Evolutionary conservation across 345 rosid species (phyloP).

Genomic region (Toxicodendron radicans): DNA sequence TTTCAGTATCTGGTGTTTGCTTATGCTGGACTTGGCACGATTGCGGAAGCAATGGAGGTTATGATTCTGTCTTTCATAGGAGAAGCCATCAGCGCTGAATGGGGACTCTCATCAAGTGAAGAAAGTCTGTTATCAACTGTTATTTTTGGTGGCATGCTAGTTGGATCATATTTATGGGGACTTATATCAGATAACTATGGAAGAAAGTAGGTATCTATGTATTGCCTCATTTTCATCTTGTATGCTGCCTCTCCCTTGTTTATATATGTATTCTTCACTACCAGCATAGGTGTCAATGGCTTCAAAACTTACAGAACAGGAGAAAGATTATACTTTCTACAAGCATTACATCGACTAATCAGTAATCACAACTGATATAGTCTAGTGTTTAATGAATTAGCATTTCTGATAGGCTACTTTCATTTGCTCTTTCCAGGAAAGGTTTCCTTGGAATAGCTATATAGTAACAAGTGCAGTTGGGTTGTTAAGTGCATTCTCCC

Average conservation of each 20-base stretch:
- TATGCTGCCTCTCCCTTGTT: background rate
- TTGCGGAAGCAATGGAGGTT: slow-evolving; percentile 13
- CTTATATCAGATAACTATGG: slow-evolving; percentile 12
- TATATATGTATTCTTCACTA: background rate
- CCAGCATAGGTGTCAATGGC: background rate
- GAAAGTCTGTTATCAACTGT: slow-evolving; percentile 10
- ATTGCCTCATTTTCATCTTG: background rate
- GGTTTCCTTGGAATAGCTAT: slow-evolving; percentile 51
- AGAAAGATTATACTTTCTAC: too few relatives aligned
- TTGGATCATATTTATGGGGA: slow-evolving; percentile 11
- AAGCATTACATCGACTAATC: too few relatives aligned
- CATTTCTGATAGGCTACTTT: too few relatives aligned
- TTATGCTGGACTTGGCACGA: slow-evolving; percentile 9
- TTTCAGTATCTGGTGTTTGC: background rate
- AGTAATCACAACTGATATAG: too few relatives aligned
- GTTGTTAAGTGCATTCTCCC: slow-evolving; percentile 51
- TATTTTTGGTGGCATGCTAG: background rate
- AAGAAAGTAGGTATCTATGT: slow-evolving; percentile 8
- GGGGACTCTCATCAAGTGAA: slow-evolving; percentile 7
- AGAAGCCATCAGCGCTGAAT: background rate
- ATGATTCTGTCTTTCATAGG: slow-evolving; percentile 14
- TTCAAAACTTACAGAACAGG: background rate
- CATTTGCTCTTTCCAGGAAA: slow-evolving; percentile 34
- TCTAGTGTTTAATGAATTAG: background rate
- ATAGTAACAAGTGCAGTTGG: slow-evolving; percentile 50